Evolutionary conservation across 2,329 filamentous ascomycete species (phyloP).

Genomic region (Tolypocladium pustulatum): DNA sequence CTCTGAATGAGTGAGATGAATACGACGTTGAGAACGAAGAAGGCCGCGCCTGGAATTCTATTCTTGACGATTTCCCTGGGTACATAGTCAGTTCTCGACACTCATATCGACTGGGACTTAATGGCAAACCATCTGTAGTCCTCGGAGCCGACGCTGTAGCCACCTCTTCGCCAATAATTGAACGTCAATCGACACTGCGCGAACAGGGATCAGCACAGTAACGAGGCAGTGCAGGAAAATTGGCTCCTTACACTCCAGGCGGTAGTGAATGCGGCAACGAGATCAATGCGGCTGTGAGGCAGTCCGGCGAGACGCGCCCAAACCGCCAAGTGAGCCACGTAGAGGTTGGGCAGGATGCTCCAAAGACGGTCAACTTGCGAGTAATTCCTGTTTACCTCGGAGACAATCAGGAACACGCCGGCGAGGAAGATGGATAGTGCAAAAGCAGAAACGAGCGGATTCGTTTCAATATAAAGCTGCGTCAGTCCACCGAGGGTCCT

Average conservation of each 20-base stretch:
- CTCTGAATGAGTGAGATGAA: slow-evolving; percentile 85
- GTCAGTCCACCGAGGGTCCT: slow-evolving; percentile 52
- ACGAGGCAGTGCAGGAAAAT: too few species aligned
- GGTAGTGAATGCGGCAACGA: slow-evolving; percentile 56
- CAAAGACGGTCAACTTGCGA: slow-evolving; percentile 93
- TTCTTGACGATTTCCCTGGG: slow-evolving; percentile 59
- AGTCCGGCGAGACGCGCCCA: slow-evolving; percentile 72
- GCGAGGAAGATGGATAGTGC: slow-evolving; percentile 62
- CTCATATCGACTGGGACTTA: not conserved
- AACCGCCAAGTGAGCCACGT: slow-evolving; percentile 72
- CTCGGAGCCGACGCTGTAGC: slow-evolving; percentile 79
- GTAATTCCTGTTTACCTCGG: slow-evolving; percentile 86
- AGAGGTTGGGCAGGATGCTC: slow-evolving; percentile 81
- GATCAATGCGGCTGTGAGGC: slow-evolving; percentile 59
- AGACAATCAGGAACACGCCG: slow-evolving; percentile 59
- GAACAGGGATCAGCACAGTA: not conserved
- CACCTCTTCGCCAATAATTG: slow-evolving; percentile 95
- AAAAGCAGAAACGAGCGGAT: slow-evolving; percentile 70
- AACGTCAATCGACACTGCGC: slow-evolving; percentile 59
- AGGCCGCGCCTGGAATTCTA: slow-evolving; percentile 50
- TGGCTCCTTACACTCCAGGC: slow-evolving; percentile 64
- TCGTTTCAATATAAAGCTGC: slow-evolving; percentile 70
- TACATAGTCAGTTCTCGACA: slow-evolving; percentile 1
- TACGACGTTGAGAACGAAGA: slow-evolving; percentile 77
- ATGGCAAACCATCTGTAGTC: slow-evolving; percentile 71